Evolutionary conservation across 108 stramenopile genomes (phyloP).

Genomic region (Stephanodiscus minutulus): DNA sequence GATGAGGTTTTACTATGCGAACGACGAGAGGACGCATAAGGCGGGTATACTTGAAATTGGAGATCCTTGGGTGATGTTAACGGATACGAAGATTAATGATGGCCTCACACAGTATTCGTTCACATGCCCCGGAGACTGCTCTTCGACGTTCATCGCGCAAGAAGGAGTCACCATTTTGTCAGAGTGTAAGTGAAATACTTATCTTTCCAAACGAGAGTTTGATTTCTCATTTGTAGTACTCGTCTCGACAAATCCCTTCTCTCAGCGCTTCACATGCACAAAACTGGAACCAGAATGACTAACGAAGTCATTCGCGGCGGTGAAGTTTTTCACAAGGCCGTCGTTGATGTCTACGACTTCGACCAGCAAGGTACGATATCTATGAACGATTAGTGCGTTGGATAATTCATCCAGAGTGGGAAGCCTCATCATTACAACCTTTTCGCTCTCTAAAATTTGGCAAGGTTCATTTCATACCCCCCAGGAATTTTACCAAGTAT

Average conservation of each 20-base stretch:
- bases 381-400: neutral
- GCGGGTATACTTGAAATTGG: conserved; percentile 53
- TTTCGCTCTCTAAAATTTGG: neutral
- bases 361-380: conserved; percentile 47
- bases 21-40: conserved; percentile 36
- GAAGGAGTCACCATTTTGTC: conserved; percentile 51
- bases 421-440: neutral
- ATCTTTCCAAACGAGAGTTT: neutral
- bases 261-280: conserved; percentile 60
- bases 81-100: conserved; percentile 30
- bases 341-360: conserved; percentile 54
- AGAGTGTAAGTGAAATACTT: conserved; percentile 27
- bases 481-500: conserved; percentile 45
- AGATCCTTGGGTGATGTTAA: conserved; percentile 45
- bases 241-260: neutral
- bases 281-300: conserved; percentile 37
- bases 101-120: conserved; percentile 49
- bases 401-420: neutral
- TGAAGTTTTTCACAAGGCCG: conserved; percentile 44
- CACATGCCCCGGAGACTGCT: conserved; percentile 51
- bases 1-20: conserved; percentile 54
- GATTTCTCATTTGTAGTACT: no score
- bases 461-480: conserved; percentile 20
- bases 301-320: conserved; percentile 57
- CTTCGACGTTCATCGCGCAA: conserved; percentile 13